phyloP scores from a whole-genome alignment of 208 protist species.

The Trypanosoma conorhini region DNA sequence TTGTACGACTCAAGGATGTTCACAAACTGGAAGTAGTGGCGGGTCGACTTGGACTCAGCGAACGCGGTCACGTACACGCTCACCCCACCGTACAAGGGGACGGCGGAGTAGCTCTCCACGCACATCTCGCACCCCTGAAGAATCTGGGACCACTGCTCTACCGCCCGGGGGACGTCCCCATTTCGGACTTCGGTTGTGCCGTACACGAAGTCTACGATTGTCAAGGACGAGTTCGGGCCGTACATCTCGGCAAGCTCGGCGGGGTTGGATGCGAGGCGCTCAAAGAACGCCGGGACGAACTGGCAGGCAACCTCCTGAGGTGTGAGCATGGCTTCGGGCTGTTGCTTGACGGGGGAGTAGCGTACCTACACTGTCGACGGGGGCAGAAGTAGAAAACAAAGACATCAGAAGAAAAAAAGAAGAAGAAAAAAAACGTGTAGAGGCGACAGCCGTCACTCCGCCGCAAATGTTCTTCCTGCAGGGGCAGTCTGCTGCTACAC shows the following conservation, averaged over 20 bases:
- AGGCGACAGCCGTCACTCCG: no score
- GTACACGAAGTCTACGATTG: conserved; percentile 83
- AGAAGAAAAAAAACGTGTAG: no score
- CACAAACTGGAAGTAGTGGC: conserved; percentile 83
- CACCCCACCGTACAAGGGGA: conserved; percentile 69
- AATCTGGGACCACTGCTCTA: conserved; percentile 59
- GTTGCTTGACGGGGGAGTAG: conserved; percentile 5
- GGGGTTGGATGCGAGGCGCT: conserved; percentile 68
- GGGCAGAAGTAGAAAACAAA: conserved; percentile 4
- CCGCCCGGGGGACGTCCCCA: conserved; percentile 38
- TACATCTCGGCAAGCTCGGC: conserved; percentile 66
- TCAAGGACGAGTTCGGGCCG: conserved; percentile 53
- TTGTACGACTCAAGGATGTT: conserved; percentile 71
- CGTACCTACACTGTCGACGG: conserved; percentile 6
- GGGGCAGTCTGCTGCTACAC: no score
- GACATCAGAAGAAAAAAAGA: no score
- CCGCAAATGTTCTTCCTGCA: no score
- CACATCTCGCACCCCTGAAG: conserved; percentile 63
- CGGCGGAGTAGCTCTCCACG: conserved; percentile 70
- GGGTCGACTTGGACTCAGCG: conserved; percentile 37
- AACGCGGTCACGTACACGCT: conserved; percentile 66
- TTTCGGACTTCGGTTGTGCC: conserved; percentile 58
- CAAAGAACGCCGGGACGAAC: conserved; percentile 84
- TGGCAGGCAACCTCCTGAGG: conserved; percentile 75
- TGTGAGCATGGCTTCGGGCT: conserved; percentile 37